Base-by-base conservation (phyloP, 805 yeast species). In the Metschnikowia gelsemii region DNA sequence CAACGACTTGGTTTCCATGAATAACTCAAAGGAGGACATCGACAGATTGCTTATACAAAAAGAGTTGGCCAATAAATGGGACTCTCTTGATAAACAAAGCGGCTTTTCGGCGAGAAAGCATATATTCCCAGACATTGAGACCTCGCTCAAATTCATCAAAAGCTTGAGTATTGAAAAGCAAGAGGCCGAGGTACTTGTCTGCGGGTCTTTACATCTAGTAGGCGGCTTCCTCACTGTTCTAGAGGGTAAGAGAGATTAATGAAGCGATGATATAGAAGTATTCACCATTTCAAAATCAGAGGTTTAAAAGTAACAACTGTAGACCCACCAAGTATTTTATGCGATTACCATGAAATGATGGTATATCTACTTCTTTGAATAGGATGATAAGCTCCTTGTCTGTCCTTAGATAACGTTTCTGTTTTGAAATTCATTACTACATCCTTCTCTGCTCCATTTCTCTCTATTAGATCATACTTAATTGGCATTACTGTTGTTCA, bases 151-250 rank as follows among this genome's bases (percentile, higher is more conserved):
- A 35, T 75, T 69, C 51, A 75, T 79, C 37, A 73, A 75, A 44
- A 62, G 75, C 18, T 57, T 77, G 32, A 68, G 68, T 35, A 66
- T 66, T 9, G 52, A 46, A 19, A 38, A 50, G 21, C 50, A 46
- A 13, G 55, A 50, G 20, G 63, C 79, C 17, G 89, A 88, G 49
- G 95, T 88, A 1, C 84, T 89, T 65, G 97, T 89, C 0, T 85
- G 95, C 45, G 99, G 99, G 1, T 89, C 97, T 4, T 70, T 93
- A 50, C 96, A 91, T 60, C 69, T 95, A 43, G 96, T 93, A 8
- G 99, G 99, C 13, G 99, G 98, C 0, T 76, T 93, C 43, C 64
- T 93, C 27, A 89, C 88, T 2, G 96, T 90, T 5, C 65, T 88
- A 31, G 96, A 91, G 40, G 62, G 62, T 19, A 62, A 63, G 34